phyloP scores from a whole-genome alignment of 2,329 filamentous ascomycete genomes.

The Ophiostoma quercus region DNA sequence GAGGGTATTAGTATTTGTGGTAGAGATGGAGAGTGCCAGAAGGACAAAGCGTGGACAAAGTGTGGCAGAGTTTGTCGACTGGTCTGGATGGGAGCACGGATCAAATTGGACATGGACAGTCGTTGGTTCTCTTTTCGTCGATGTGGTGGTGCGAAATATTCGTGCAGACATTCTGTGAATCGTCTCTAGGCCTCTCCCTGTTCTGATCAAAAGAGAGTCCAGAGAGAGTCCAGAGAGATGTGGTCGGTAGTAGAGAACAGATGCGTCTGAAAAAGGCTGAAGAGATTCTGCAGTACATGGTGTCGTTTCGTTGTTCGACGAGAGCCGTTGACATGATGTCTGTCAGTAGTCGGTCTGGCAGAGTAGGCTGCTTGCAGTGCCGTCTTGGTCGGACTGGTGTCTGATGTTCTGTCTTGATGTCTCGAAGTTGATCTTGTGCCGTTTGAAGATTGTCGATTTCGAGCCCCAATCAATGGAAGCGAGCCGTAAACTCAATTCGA shows the following conservation, averaged over 20 bases:
- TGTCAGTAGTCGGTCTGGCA: neutral
- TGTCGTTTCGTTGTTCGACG: no score
- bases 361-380: neutral
- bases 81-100: neutral
- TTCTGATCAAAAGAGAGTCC: no score
- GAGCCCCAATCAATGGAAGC: neutral
- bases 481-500: neutral
- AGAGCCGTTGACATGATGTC: neutral
- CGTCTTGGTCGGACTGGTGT: neutral
- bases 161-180: neutral
- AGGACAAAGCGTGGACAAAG: neutral
- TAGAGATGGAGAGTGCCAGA: neutral
- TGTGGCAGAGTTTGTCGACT: neutral
- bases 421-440: neutral
- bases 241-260: neutral
- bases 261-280: neutral
- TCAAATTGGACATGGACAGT: neutral
- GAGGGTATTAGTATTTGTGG: neutral
- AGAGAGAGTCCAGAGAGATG: no score
- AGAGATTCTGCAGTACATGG: neutral
- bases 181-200: neutral
- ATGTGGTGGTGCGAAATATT: neutral
- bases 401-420: neutral
- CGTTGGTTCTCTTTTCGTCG: neutral
- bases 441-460: neutral